Evolutionary conservation across 495 filamentous ascomycete species (phyloP).

Genomic region (Parmelia sp.): DNA sequence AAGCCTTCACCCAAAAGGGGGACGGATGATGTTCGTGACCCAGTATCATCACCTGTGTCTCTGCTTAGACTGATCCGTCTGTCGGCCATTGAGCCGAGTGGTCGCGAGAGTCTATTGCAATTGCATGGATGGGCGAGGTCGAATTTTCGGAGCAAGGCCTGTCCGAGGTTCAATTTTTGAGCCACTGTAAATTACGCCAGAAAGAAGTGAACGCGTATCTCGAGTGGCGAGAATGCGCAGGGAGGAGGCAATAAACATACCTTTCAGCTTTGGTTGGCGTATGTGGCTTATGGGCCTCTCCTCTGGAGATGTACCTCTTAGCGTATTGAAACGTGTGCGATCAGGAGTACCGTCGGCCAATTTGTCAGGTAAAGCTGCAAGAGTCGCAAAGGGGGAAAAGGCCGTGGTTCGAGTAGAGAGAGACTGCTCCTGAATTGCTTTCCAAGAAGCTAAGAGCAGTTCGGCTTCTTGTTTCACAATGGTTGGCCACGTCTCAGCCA

Average conservation of each 20-base stretch:
- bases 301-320: not conserved
- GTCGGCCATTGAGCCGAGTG: slow-evolving; percentile 15
- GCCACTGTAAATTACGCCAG: not conserved
- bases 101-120: slow-evolving; percentile 10
- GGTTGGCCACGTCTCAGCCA: slow-evolving; percentile 15
- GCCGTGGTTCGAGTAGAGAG: not conserved
- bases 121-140: slow-evolving; percentile 6
- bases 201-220: not conserved
- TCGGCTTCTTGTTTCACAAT: slow-evolving; percentile 1
- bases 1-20: slow-evolving; percentile 33
- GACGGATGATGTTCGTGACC: slow-evolving; percentile 21
- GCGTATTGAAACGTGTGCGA: not conserved
- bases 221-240: not conserved
- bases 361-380: not conserved
- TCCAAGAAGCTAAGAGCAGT: not conserved
- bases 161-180: not conserved
- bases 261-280: not conserved
- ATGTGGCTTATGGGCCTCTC: not conserved
- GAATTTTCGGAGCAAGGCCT: not conserved
- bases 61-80: slow-evolving; percentile 16
- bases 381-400: not conserved
- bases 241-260: not conserved
- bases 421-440: not conserved
- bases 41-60: slow-evolving; percentile 19
- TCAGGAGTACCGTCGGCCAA: too few species aligned